Base-by-base conservation (phyloP, 2,329 filamentous ascomycete genomes). In the Monilinia fructigena region DNA sequence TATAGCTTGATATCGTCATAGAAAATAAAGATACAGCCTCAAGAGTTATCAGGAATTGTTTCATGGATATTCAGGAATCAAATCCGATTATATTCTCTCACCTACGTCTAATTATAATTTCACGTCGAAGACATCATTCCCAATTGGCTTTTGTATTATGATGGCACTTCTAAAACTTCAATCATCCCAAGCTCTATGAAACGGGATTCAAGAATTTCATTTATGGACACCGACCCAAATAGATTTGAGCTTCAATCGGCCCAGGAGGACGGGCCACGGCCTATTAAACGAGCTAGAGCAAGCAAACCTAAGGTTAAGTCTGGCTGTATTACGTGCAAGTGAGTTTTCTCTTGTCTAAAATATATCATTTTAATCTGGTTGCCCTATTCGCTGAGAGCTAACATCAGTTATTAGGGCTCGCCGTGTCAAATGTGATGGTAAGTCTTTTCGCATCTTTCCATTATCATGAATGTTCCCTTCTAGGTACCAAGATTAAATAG, bases 271-370 rank as follows among this genome's bases (percentile, higher is more conserved):
- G 68, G 71, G 35, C 64, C 63, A 55, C 68, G 66, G 45, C 50
- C 66, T 11, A 52, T 53, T 10, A 75, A 75, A 64, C 71, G 70
- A 55, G 67, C 68, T 26, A 64, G 74, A 56, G 73, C 73, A 28
- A 73, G 73, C 58, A 72, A 67, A 45, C 73, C 74, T n/a, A 88
- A 89, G 74, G 86, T 88, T 67, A 89, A 86, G 77, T 88, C 85
- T 1, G 86, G 87, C 28, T 89, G 87, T 75, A 80, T 81, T 72
- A 88, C 85, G 75, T 89, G 87, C 85, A 89, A 89, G 85, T 81
- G 74, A 83, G 81, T 65, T 52, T 42, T 61, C 16, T 23, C 11
- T 35, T 20, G 4, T 47, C 11, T 31, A 10, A 11, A 12, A 8
- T 18, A 7, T 60, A 23, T 40, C 20, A 1, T 55, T 40, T 35